These are phyloP conservation scores for Curvularia verruculosa DNA, from an alignment of 2,329 filamentous ascomycete species.

Conservation along the genomic window DNA sequence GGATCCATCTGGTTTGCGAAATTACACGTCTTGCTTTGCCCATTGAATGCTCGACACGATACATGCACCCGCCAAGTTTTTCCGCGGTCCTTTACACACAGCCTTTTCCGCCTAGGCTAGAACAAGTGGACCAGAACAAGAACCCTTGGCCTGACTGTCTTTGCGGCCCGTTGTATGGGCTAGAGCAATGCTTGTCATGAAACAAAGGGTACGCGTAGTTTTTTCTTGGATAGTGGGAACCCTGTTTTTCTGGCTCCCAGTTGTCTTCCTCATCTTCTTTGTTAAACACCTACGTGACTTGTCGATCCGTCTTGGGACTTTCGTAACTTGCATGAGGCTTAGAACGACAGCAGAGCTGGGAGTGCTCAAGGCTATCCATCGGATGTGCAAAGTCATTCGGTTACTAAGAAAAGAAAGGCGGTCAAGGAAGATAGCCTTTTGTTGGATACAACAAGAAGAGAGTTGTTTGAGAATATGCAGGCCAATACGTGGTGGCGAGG, in stretches of 20 bases:
- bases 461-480: not conserved
- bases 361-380: not conserved
- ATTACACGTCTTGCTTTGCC: not conserved
- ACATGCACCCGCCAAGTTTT: not conserved
- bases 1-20: not conserved
- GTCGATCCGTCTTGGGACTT: not conserved
- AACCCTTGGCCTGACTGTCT: not conserved
- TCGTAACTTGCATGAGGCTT: not conserved
- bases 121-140: not conserved
- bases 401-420: not conserved
- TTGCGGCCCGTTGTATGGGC: not conserved
- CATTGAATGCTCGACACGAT: not conserved
- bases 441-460: not conserved
- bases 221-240: not conserved
- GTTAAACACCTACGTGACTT: not conserved
- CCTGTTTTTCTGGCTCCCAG: not conserved
- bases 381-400: not conserved
- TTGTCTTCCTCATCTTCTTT: not conserved
- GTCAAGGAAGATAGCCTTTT: not conserved
- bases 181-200: not conserved
- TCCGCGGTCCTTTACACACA: not conserved
- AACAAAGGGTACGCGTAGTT: not conserved
- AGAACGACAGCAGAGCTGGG: not conserved
- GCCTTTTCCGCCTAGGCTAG: not conserved
- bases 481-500: not conserved